Evolutionary conservation across 441 rosid species (phyloP).

Genomic region (Gossypium davidsonii): DNA sequence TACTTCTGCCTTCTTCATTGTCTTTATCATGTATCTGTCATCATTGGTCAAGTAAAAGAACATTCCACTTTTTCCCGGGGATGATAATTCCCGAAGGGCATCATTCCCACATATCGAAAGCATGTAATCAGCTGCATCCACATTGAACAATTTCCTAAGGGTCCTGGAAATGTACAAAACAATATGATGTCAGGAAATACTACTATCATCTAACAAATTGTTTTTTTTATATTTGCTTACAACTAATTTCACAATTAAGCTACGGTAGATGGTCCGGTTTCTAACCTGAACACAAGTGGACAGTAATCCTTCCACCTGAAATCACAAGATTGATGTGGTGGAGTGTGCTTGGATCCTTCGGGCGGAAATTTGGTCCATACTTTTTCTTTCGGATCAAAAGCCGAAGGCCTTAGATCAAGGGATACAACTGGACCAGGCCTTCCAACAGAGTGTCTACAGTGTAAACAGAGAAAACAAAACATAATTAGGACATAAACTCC

Average conservation of each 20-base stretch:
- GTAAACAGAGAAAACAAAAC: neutral
- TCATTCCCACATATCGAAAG: constrained; percentile 89
- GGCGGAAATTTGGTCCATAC: constrained; percentile 99
- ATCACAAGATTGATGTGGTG: constrained; percentile 94
- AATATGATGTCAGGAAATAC: neutral
- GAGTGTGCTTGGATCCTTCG: constrained; percentile 90
- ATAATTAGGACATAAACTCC: neutral
- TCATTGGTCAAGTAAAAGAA: constrained; percentile 90
- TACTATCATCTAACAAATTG: neutral
- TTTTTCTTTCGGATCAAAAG: constrained; percentile 90
- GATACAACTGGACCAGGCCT: constrained; percentile 81
- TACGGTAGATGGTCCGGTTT: neutral
- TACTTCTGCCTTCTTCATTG: constrained; percentile 96
- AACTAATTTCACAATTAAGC: neutral
- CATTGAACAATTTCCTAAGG: constrained; percentile 79
- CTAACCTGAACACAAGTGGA: constrained; percentile 92
- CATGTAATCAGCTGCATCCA: constrained; percentile 98
- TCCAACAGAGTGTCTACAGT: constrained; percentile 81
- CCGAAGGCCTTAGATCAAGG: constrained; percentile 80
- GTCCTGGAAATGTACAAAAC: constrained; percentile 49
- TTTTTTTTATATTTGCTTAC: neutral
- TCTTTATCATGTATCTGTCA: constrained; percentile 95
- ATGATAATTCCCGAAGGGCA: constrained; percentile 94
- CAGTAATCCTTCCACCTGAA: constrained; percentile 98
- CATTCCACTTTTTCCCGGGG: constrained; percentile 98